Evolutionary conservation across 768 basidiomycete species (phyloP).

Genomic region (Leucocoprinus sp.): DNA sequence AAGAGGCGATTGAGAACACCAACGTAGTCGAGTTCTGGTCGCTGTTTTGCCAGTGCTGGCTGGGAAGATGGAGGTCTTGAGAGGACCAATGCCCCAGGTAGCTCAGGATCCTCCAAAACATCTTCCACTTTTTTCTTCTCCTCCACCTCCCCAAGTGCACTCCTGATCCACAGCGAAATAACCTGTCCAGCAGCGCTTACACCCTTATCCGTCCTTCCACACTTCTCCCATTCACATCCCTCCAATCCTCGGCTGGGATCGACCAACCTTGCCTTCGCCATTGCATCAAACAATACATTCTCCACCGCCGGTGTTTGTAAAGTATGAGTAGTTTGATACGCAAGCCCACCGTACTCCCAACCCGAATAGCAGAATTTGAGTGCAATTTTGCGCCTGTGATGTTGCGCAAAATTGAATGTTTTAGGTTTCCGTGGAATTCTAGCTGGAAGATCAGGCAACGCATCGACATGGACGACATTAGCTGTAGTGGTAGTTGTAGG

Average conservation of each 20-base stretch:
- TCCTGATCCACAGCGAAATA: constrained; percentile 84
- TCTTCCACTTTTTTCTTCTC: constrained; percentile 5
- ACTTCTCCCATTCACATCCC: constrained; percentile 21
- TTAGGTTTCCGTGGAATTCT: constrained; percentile 13
- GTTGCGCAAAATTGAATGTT: constrained; percentile 54
- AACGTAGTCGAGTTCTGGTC: neutral
- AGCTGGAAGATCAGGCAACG: no score
- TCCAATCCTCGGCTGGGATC: constrained; percentile 31
- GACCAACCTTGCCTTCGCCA: constrained; percentile 70
- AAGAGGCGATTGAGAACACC: constrained; percentile 75
- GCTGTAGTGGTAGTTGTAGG: constrained; percentile 9
- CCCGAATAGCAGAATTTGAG: constrained; percentile 91
- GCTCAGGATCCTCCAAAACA: no score
- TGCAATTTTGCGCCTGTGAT: constrained; percentile 84
- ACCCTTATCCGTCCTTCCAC: constrained; percentile 91
- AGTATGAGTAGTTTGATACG: constrained; percentile 62
- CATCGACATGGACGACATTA: constrained; percentile 11
- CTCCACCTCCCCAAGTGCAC: constrained; percentile 35
- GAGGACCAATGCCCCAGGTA: no score
- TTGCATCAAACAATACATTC: constrained; percentile 63
- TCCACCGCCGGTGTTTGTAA: constrained; percentile 59
- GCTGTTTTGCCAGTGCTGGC: no score
- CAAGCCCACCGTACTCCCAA: constrained; percentile 86
- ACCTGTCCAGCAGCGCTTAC: constrained; percentile 95
- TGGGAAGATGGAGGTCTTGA: neutral